Evolutionary conservation across 805 yeast genomes (phyloP).

Genomic region (Hanseniaspora lachancei): DNA sequence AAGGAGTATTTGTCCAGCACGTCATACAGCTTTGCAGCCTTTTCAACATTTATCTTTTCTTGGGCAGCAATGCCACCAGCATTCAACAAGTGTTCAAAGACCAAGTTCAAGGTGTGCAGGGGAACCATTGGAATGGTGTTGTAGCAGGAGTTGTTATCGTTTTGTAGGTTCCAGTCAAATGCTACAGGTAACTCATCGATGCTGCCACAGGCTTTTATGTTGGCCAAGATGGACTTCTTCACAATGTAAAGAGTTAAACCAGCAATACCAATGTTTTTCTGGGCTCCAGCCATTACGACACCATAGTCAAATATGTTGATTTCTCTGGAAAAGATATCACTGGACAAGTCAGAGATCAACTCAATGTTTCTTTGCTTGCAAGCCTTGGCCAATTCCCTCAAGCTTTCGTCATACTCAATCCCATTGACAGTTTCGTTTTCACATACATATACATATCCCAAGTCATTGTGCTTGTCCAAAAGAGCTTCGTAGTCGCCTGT

Average conservation of each 20-base stretch:
- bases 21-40: slow-evolving; percentile 51
- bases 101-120: slow-evolving; percentile 71
- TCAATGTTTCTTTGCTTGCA: slow-evolving; percentile 45
- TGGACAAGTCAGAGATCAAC: slow-evolving; percentile 88
- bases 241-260: slow-evolving; percentile 87
- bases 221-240: slow-evolving; percentile 62
- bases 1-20: slow-evolving; percentile 44
- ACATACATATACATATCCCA: slow-evolving; percentile 79
- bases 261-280: slow-evolving; percentile 93
- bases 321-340: slow-evolving; percentile 71
- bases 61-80: slow-evolving; percentile 64
- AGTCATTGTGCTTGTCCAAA: slow-evolving; percentile 32
- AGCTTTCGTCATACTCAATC: slow-evolving; percentile 48
- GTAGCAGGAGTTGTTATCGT: slow-evolving; percentile 80
- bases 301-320: slow-evolving; percentile 79
- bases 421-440: slow-evolving; percentile 98
- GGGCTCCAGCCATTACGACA: slow-evolving; percentile 93
- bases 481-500: slow-evolving; percentile 20
- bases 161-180: slow-evolving; percentile 72
- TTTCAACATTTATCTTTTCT: slow-evolving; percentile 42
- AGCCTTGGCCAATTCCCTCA: slow-evolving; percentile 27
- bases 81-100: slow-evolving; percentile 45
- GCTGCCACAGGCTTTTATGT: slow-evolving; percentile 26
- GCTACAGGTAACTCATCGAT: slow-evolving; percentile 80
- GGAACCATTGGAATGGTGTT: slow-evolving; percentile 94